Evolutionary conservation across 176 grass and related monocot genomes (phyloP).

Genomic region (Aegilops speltoides): DNA sequence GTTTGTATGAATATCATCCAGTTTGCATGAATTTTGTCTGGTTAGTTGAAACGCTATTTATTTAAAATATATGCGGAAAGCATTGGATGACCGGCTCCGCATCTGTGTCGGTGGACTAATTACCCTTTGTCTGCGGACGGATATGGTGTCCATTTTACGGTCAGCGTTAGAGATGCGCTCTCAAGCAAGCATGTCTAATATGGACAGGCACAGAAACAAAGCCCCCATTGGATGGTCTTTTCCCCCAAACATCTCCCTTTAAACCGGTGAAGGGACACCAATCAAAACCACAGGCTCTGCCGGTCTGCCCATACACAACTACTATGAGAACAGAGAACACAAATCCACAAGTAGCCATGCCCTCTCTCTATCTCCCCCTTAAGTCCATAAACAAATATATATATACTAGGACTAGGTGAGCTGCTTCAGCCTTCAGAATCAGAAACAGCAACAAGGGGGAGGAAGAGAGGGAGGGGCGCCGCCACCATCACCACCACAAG

Average conservation of each 20-base stretch:
- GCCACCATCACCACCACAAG: slow-evolving; percentile 18
- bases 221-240: slow-evolving; percentile 11
- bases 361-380: slow-evolving; percentile 9
- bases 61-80: no score
- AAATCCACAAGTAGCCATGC: slow-evolving; percentile 40
- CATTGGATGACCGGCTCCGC: no score
- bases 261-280: slow-evolving; percentile 45
- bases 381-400: slow-evolving; percentile 31
- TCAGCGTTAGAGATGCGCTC: no score
- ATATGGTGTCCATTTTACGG: no score
- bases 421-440: slow-evolving; percentile 29
- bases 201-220: slow-evolving; percentile 35
- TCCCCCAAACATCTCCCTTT: slow-evolving; percentile 38
- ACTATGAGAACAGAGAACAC: slow-evolving; percentile 11
- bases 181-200: neutral
- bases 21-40: no score
- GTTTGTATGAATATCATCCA: no score
- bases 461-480: neutral
- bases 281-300: slow-evolving; percentile 23
- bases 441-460: slow-evolving; percentile 12
- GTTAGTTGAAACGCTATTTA: no score
- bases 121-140: no score
- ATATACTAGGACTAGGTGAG: slow-evolving; percentile 42
- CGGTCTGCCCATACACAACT: slow-evolving; percentile 29
- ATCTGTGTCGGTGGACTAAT: no score